Base-by-base conservation (phyloP, 495 filamentous ascomycete genomes). In the Aspergillus coremiiformis region DNA sequence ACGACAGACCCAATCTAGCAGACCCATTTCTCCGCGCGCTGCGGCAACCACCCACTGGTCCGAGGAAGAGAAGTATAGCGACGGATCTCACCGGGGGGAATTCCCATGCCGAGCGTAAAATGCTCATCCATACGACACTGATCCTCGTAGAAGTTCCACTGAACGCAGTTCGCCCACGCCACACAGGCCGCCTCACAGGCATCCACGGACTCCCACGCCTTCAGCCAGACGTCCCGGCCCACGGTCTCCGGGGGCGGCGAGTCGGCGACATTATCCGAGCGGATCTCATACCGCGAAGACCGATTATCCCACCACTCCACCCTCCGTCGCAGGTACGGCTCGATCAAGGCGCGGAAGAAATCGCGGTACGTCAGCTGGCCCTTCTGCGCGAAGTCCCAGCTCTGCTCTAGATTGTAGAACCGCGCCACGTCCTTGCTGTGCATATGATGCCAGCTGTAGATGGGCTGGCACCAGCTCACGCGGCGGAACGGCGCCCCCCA, bases 361-460 rank as follows among this genome's bases (percentile, higher is more conserved):
- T 65, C 60, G n/a, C 55, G 60, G 49, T 54, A 61, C 32, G 47
- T 44, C 47, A 65, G 32, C 17, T 51, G 53, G 4, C 54, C 52
- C 53, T 63, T 55, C 56, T 56, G 56, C 23, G 49, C 44, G 47
- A 57, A 62, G 46, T 56, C 48, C 63, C 63, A 59, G 61, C 48
- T 53, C 45, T 57, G 60, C 47, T 62, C 57, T 10, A 61, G 39
- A n/a, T 56, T 50, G 42, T 66, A 62, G 39, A 63, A 62, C 23
- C 57, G 15, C n/a, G 57, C 56, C 4, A 69, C 61, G 15, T 67
- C 64, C 44, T 53, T 56, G 22, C 54, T 47, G 21, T 65, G 57
- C 10, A 60, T 59, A 54, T 79, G 74, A 57, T 79, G 76, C 74
- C 77, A 69, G 27, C 70, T 78, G 47, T 76, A 58, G 1, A 75